These are phyloP conservation scores for Phaeotremella skinneri DNA, from an alignment of 768 basidiomycete species.

Conservation along the genomic window DNA sequence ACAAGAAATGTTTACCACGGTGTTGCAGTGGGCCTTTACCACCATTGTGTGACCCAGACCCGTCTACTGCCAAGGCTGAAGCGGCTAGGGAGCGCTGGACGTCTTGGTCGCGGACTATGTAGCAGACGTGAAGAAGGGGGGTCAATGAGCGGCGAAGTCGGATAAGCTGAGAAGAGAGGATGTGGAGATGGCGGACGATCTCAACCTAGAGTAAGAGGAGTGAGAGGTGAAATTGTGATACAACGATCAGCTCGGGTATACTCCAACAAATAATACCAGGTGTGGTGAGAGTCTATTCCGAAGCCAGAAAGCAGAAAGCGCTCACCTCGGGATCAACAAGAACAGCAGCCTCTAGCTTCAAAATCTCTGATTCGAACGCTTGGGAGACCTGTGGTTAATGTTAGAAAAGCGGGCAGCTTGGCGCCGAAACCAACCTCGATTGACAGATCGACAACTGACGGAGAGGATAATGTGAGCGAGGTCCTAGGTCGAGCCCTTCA, in stretches of 20 bases:
- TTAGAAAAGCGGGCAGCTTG: neutral
- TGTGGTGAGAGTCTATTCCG: conserved; percentile 3
- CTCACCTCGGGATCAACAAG: conserved; percentile 46
- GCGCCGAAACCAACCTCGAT: conserved; percentile 31
- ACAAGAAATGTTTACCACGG: conserved; percentile 1
- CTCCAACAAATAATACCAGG: neutral
- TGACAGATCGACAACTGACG: conserved; percentile 45
- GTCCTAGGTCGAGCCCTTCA: too few relatives aligned
- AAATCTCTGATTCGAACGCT: conserved; percentile 50
- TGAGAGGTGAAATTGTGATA: neutral
- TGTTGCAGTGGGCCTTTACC: too few relatives aligned
- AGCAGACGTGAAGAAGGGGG: conserved; percentile 44
- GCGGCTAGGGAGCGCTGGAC: conserved; percentile 42
- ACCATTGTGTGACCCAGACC: neutral
- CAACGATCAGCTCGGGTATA: neutral
- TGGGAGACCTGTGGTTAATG: conserved; percentile 42
- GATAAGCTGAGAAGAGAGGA: conserved; percentile 50
- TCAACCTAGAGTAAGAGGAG: conserved; percentile 45
- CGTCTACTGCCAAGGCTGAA: conserved; percentile 20
- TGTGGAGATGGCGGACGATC: conserved; percentile 49
- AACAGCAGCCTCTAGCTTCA: conserved; percentile 50
- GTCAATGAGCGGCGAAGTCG: conserved; percentile 45
- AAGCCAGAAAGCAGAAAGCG: too few relatives aligned
- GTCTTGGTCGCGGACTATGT: conserved; percentile 49
- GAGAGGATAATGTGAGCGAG: neutral